phyloP scores from a whole-genome alignment of 108 stramenopile species.

The Asterionellopsis glacialis region DNA sequence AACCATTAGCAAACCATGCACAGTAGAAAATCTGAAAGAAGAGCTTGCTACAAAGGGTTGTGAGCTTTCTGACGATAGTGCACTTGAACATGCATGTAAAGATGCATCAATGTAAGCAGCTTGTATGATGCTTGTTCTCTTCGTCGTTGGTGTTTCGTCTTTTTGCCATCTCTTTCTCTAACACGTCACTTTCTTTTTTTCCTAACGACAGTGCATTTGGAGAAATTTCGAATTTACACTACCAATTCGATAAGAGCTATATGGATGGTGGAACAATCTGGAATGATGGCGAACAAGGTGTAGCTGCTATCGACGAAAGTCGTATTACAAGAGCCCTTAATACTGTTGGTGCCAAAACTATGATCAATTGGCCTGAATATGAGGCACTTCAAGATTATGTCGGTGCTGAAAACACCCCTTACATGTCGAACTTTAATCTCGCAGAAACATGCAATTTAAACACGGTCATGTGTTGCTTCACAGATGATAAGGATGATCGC shows the following conservation, averaged over 20 bases:
- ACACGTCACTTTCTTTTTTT: neutral
- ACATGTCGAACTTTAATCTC: conserved; percentile 7
- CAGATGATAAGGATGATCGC: neutral
- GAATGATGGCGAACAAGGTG: neutral
- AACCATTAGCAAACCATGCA: too few species aligned
- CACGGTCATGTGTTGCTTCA: conserved; percentile 9
- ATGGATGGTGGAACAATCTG: conserved; percentile 1
- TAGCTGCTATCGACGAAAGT: neutral
- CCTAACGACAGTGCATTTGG: neutral
- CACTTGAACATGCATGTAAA: too few species aligned
- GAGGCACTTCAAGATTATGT: neutral
- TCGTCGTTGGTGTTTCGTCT: too few species aligned
- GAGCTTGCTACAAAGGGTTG: too few species aligned
- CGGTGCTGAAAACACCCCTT: neutral
- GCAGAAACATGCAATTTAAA: neutral
- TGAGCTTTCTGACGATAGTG: too few species aligned
- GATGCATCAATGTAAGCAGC: too few species aligned
- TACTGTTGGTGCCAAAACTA: neutral
- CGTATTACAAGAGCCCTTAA: too few species aligned
- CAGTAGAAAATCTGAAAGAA: too few species aligned
- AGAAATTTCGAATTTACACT: neutral
- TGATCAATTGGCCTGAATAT: conserved; percentile 4
- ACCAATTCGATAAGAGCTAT: conserved; percentile 2
- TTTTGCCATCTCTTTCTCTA: too few species aligned
- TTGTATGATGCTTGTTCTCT: too few species aligned